Conservation (phyloP, 306 rosid genomes). For the Lathyrus oleraceus region DNA sequence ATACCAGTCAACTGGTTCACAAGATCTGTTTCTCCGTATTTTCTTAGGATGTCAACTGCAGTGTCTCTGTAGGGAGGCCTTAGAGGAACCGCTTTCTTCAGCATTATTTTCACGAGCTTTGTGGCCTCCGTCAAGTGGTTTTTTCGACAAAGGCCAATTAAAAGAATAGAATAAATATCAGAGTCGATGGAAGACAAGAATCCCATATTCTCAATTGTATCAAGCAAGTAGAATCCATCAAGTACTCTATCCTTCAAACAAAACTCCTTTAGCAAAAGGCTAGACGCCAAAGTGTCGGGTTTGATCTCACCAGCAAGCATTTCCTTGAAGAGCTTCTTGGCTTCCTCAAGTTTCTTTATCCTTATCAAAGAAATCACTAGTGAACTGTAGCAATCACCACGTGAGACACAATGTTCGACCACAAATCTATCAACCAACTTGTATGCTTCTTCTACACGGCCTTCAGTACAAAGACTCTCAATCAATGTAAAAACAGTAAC, state of each 20-base stretch:
- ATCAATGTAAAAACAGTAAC: constrained; percentile 60
- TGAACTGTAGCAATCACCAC: constrained; percentile 66
- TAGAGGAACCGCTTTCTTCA: constrained; percentile 56
- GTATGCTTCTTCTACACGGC: constrained; percentile 58
- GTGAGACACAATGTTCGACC: constrained; percentile 51
- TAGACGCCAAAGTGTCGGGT: constrained; percentile 64
- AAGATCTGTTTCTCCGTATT: constrained; percentile 56
- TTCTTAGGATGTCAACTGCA: constrained; percentile 44
- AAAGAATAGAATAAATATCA: constrained; percentile 59
- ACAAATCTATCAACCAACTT: constrained; percentile 57
- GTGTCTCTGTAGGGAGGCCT: constrained; percentile 44
- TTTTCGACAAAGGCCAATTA: constrained; percentile 63
- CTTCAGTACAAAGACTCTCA: constrained; percentile 52
- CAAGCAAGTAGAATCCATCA: constrained; percentile 64
- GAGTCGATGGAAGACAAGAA: constrained; percentile 58
- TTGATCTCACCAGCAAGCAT: constrained; percentile 57
- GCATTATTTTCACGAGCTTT: constrained; percentile 62
- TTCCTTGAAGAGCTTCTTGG: constrained; percentile 63
- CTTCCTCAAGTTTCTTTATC: constrained; percentile 52
- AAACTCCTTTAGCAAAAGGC: constrained; percentile 65
- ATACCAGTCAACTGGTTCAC: constrained; percentile 43
- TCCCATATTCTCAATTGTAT: constrained; percentile 58
- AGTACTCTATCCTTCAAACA: constrained; percentile 51
- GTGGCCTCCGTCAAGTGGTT: constrained; percentile 55
- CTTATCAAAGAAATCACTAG: constrained; percentile 63